phyloP scores from a whole-genome alignment of 495 filamentous ascomycete species.

The Recurvomyces mirabilis region DNA sequence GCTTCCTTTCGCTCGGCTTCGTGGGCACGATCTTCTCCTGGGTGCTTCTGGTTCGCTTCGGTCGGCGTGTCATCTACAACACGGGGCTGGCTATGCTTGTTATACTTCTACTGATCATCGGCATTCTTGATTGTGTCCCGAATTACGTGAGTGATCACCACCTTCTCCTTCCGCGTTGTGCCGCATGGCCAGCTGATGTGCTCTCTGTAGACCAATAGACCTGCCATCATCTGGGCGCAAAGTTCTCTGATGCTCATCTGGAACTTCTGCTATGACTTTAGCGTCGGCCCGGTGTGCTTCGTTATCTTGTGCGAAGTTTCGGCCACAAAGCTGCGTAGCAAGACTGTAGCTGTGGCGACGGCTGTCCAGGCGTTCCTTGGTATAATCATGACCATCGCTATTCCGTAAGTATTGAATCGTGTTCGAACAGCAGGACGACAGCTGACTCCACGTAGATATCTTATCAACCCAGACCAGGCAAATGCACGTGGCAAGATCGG shows the following conservation, averaged over 20 bases:
- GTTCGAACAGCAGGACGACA: neutral
- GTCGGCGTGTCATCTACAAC: slow-evolving; percentile 43
- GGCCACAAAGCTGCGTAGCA: slow-evolving; percentile 46
- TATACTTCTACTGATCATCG: slow-evolving; percentile 45
- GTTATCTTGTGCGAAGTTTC: slow-evolving; percentile 51
- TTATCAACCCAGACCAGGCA: slow-evolving; percentile 54
- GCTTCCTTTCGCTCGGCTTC: slow-evolving; percentile 36
- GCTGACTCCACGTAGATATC: slow-evolving; percentile 31
- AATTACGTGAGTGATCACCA: slow-evolving; percentile 23
- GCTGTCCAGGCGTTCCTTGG: slow-evolving; percentile 47
- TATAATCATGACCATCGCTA: slow-evolving; percentile 50
- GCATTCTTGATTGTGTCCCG: slow-evolving; percentile 44
- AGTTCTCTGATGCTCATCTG: slow-evolving; percentile 45
- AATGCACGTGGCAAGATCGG: slow-evolving; percentile 49
- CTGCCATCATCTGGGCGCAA: slow-evolving; percentile 37
- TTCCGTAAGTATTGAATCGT: slow-evolving; percentile 30
- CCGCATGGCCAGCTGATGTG: neutral
- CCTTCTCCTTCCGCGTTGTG: neutral
- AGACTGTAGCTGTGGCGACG: slow-evolving; percentile 52
- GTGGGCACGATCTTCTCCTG: slow-evolving; percentile 42
- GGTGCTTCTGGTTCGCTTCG: slow-evolving; percentile 38
- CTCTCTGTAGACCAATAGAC: slow-evolving; percentile 15
- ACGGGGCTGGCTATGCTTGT: slow-evolving; percentile 38
- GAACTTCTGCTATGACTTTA: slow-evolving; percentile 37
- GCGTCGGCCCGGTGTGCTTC: slow-evolving; percentile 51